A percentile compares a stretch with the other conserved stretches of the same genome.
phyloP scores from a whole-genome alignment of 176 grass and related monocot species.

The Alloteropsis semialata region DNA sequence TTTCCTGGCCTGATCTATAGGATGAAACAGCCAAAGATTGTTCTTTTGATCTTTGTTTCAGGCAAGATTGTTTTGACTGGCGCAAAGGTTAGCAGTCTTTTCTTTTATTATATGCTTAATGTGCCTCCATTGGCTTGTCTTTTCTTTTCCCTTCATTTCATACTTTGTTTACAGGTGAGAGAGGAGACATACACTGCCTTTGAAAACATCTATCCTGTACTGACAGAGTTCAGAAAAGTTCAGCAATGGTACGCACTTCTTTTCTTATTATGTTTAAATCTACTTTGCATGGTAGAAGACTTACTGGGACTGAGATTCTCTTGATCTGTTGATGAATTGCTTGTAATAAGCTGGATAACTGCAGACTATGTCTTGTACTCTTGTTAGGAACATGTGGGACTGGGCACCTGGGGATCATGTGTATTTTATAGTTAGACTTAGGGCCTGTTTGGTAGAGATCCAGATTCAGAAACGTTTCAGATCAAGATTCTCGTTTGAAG shows the following conservation, averaged over 20 bases:
- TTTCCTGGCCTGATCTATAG: conserved; percentile 94
- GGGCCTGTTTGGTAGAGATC: too few relatives aligned
- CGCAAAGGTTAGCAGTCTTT: conserved; percentile 62
- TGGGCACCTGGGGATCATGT: background rate
- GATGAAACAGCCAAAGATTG: conserved; percentile 97
- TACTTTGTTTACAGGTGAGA: conserved; percentile 59
- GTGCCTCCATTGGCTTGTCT: background rate
- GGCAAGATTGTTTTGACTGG: conserved; percentile 98
- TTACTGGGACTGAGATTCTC: background rate
- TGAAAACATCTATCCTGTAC: conserved; percentile 94
- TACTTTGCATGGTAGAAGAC: background rate
- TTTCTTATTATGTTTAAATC: background rate
- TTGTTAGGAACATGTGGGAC: background rate
- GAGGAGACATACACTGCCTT: conserved; percentile 97
- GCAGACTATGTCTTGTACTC: background rate
- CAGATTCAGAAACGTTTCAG: too few relatives aligned
- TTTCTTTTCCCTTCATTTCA: background rate
- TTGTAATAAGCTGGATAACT: background rate
- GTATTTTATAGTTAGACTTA: background rate
- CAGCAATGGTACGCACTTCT: conserved; percentile 66
- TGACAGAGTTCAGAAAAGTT: conserved; percentile 85
- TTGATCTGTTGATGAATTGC: background rate
- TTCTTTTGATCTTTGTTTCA: conserved; percentile 97
- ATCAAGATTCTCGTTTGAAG: too few relatives aligned
- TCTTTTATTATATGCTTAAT: background rate